Base-by-base conservation (phyloP, 164 flowering plant species). In the Echeveria elegans region DNA sequence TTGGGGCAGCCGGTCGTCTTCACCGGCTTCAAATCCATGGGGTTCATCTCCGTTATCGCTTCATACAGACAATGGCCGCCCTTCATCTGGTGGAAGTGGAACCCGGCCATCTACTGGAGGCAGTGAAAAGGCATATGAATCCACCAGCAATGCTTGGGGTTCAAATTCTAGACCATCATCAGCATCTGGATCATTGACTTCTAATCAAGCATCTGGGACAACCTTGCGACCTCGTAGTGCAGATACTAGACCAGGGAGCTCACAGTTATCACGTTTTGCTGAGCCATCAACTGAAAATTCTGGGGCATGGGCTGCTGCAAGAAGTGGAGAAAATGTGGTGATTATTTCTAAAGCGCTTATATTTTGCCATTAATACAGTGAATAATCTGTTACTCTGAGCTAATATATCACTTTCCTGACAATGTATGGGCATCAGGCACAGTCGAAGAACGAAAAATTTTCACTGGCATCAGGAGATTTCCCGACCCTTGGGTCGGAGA, bases 241-340 rank as follows among this genome's bases (percentile, higher is more conserved):
- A 72, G 99, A 95, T 66, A 81, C 90, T 64, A 87, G 95, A 74
- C 95, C 98, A 34, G 83, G 89, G 71, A 92, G 98, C 77, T 92
- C 99, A 37, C 99, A 88, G 71, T 77, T 92, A 32, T 95, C 99
- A 8, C 86, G 97, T n/a, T 95, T 92, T 80, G 97, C 99, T 36
- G 99, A 95, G 69, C 70, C 88, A 30, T 66, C 76, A 4, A 63
- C 84, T 69, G 96, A 90, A 68, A 82, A 70, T 76, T 79, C 90
- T 48, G 84, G 41, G 63, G 79, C 88, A 63, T 83, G 95, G 97
- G 82, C 84, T 70, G 72, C 82, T 48, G 66, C 71, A 67, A 81
- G 81, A 63, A 68, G 86, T 68, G 68, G 86, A 23, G 97, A 86
- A 60, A 83, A 77, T 74, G 68, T 83, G 93, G 98, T 94, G 60